Conservation (phyloP, 148 eudicot genomes). For the Rhododendron ovatum region DNA sequence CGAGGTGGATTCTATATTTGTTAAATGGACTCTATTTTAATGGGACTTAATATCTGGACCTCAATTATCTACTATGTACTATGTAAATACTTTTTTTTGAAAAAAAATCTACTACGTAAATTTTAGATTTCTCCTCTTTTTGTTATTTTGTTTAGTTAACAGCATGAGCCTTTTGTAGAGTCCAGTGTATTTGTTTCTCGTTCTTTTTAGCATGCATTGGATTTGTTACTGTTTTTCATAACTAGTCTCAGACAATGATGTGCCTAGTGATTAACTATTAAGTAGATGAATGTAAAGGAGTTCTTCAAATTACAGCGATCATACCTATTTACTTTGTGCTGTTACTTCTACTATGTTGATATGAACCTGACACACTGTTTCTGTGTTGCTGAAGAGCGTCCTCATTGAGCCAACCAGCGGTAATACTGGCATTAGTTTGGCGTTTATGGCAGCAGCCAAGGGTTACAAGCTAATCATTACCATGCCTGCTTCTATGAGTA, state of each 20-base stretch:
- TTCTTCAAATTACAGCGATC: not conserved
- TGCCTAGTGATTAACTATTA: not conserved
- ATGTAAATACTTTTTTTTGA: no score
- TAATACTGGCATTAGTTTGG: constrained; percentile 88
- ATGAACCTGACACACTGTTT: not conserved
- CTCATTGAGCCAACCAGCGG: constrained; percentile 83
- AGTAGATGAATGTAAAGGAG: not conserved
- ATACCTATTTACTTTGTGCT: not conserved
- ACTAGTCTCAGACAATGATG: not conserved
- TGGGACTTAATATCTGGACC: not conserved
- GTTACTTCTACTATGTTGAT: not conserved
- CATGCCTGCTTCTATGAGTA: constrained; percentile 64
- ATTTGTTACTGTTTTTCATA: not conserved
- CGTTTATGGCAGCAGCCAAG: constrained; percentile 80
- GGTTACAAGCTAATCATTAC: constrained; percentile 79
- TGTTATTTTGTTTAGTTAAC: not conserved
- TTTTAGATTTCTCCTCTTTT: not conserved
- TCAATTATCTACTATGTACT: not conserved
- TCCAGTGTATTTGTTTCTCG: no score
- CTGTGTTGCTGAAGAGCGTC: constrained; percentile 41
- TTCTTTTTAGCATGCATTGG: no score
- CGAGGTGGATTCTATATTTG: not conserved
- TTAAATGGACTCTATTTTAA: not conserved
- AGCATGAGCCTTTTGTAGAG: not conserved
- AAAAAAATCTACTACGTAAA: not conserved